Percentiles rank a stretch among this genome's conserved stretches.
phyloP scores from a whole-genome alignment of 768 basidiomycete species.

The Leccinum disarticulatum region DNA sequence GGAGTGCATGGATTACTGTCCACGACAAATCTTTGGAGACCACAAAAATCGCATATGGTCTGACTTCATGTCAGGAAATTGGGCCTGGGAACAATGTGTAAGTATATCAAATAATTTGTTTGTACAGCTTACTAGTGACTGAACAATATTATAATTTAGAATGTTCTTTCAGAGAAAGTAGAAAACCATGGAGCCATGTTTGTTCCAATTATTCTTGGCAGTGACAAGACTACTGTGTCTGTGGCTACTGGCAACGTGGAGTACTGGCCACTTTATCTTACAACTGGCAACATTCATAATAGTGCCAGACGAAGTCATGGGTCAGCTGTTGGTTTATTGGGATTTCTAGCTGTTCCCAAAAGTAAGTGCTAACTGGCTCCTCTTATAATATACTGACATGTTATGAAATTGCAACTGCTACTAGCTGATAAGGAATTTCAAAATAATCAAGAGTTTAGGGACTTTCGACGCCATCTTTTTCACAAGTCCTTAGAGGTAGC shows the following conservation, averaged over 20 bases:
- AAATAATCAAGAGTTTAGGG: not conserved
- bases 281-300: not conserved
- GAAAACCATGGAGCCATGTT: not conserved
- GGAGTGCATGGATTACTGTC: not conserved
- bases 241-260: not conserved
- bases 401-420: too few species aligned
- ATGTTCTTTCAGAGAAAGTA: not conserved
- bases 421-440: not conserved
- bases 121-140: too few species aligned
- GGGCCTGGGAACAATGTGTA: not conserved
- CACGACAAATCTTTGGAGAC: not conserved
- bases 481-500: not conserved
- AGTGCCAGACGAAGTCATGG: not conserved
- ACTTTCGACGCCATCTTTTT: not conserved
- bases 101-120: not conserved
- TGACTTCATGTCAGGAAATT: not conserved
- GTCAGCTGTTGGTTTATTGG: not conserved
- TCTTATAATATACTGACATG: too few species aligned
- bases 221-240: not conserved
- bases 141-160: not conserved
- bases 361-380: not conserved
- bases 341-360: not conserved
- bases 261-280: not conserved
- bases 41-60: not conserved
- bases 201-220: not conserved